A percentile compares a stretch with the other conserved stretches of the same genome.
Evolutionary conservation across 768 basidiomycete genomes (phyloP).

Genomic region (Jaapia argillacea): DNA sequence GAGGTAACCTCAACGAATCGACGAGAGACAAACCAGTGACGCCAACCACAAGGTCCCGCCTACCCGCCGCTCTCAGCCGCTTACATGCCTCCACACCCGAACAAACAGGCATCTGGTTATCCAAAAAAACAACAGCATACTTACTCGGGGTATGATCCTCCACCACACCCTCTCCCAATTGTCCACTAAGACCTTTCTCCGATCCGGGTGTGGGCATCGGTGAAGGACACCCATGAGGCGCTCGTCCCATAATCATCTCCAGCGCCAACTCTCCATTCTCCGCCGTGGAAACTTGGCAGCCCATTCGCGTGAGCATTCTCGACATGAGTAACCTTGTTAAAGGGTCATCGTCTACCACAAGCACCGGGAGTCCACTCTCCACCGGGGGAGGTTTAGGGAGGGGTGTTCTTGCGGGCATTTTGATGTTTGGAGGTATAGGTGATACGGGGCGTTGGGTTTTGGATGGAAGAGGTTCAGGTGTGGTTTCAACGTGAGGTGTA

Average conservation of each 20-base stretch:
- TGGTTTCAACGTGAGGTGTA: too few species aligned
- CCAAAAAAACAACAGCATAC: constrained; percentile 42
- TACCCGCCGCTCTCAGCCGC: constrained; percentile 52
- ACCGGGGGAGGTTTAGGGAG: too few species aligned
- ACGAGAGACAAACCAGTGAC: constrained; percentile 59
- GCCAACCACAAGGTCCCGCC: constrained; percentile 74
- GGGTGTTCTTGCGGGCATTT: too few species aligned
- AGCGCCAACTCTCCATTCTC: constrained; percentile 79
- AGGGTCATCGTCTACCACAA: constrained; percentile 79
- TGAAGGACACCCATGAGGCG: background rate
- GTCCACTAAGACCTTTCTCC: constrained; percentile 12
- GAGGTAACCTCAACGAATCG: too few species aligned
- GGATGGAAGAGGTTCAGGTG: too few species aligned
- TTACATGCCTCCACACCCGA: constrained; percentile 62
- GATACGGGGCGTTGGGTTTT: too few species aligned
- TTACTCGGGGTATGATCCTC: constrained; percentile 12
- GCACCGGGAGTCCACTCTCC: constrained; percentile 47
- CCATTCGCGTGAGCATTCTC: constrained; percentile 66
- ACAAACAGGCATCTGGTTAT: constrained; percentile 81
- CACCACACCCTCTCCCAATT: background rate
- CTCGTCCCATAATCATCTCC: constrained; percentile 49
- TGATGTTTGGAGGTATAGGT: too few species aligned
- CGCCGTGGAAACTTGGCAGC: constrained; percentile 69
- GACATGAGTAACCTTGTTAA: constrained; percentile 76
- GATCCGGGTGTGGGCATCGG: constrained; percentile 15